Evolutionary conservation across 306 rosid genomes (phyloP), one percentile per base, ranked within the genome.

Genomic region (Sindora glabra): DNA sequence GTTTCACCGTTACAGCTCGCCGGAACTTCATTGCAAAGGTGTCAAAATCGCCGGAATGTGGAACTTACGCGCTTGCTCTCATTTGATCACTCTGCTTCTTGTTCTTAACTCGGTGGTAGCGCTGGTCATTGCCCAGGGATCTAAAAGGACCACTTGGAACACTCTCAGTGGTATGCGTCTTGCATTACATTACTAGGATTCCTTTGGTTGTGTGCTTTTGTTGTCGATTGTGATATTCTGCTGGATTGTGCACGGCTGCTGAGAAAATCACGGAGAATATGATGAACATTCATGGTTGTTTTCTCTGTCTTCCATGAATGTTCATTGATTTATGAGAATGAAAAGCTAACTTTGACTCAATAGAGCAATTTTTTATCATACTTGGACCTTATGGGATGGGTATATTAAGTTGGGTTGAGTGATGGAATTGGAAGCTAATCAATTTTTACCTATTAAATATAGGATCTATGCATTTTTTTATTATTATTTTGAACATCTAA

Each of bases 81-180:
- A 52, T 48, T 26, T 58, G 11, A 32, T 80, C 5, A 45, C 59
- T 57, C 68, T 75, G 51, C 53, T 75, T 32, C 77, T 83, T 23
- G 62, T 79, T 49, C 72, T 48, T 32, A 74, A 73, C 64, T 76
- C 63, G 7, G 39, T 66, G 8, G 38, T 75, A 12, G 62, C 70
- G 26, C 67, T 68, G 48, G 95, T 86, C 48, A 81, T 86, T 29
- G 95, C 95, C 78, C 85, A 83, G 89, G 69, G 89, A 83, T 83
- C 96, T 74, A 53, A 48, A 10, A 3, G 29, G 12, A 30, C 45
- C 48, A 13, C 0, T 14, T 92, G 94, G 98, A 67, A 72, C 16
- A 88, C 98, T 9, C 90, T 88, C 38, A 18, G 6, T 1, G 96
- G 98, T 92, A 54, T 9, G 53, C 58, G 3, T 53, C 27, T 17